phyloP scores from a whole-genome alignment of 257 asterid species.

The Solanum tarapatanum region DNA sequence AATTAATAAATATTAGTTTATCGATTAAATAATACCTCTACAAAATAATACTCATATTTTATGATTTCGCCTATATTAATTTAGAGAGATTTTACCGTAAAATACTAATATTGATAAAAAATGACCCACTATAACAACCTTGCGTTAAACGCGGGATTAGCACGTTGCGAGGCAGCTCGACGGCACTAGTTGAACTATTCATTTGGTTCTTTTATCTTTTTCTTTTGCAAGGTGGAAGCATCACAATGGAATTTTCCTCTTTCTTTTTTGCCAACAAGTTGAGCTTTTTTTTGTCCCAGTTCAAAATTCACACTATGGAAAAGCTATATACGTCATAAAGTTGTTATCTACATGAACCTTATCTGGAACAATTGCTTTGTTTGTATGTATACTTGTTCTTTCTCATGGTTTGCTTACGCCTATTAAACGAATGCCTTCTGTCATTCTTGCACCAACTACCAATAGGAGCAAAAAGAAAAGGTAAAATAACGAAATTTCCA shows the following conservation, averaged over 20 bases:
- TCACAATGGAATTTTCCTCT: not conserved
- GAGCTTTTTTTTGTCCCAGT: not conserved
- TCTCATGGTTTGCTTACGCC: not conserved
- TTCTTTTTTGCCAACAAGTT: not conserved
- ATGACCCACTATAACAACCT: conserved; percentile 1
- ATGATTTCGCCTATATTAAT: no score
- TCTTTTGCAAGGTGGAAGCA: not conserved
- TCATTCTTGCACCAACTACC: not conserved
- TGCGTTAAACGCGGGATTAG: conserved; percentile 10
- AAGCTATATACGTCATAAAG: not conserved
- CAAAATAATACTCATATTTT: no score
- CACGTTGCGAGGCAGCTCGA: conserved; percentile 5
- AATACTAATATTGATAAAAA: no score
- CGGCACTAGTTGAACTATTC: not conserved
- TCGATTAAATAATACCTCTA: no score
- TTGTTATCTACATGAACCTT: not conserved
- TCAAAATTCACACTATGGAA: not conserved
- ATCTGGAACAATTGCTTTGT: not conserved
- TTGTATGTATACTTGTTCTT: not conserved
- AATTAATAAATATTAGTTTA: no score
- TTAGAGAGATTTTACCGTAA: no score
- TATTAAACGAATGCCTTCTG: not conserved
- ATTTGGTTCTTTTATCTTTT: not conserved
- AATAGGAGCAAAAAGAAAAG: not conserved
- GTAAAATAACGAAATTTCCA: not conserved